These are phyloP conservation scores for Sporisorium iseilematis-ciliati DNA, from an alignment of 1,284 basidiomycete species.

Conservation along the genomic window DNA sequence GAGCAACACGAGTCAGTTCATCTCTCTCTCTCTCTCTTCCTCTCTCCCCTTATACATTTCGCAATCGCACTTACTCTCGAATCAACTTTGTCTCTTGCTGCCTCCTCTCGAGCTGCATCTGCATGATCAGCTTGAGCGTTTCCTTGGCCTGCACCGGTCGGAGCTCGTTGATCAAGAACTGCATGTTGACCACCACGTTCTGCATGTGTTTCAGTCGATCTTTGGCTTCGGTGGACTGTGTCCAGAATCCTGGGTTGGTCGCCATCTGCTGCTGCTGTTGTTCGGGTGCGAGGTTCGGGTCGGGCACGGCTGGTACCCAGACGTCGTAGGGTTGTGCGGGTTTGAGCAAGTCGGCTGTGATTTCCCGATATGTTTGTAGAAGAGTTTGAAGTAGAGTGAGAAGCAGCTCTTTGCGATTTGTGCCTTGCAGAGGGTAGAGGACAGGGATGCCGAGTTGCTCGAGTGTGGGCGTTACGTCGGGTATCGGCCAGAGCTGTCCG, in stretches of 20 bases:
- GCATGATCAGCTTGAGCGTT: constrained; percentile 56
- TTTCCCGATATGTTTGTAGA: constrained; percentile 63
- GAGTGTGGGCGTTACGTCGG: constrained; percentile 56
- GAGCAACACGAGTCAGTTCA: background rate
- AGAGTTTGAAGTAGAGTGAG: constrained; percentile 67
- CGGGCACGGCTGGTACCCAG: constrained; percentile 46
- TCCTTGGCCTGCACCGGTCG: constrained; percentile 63
- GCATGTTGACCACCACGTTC: constrained; percentile 66
- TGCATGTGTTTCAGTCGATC: constrained; percentile 64
- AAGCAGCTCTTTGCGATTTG: constrained; percentile 44
- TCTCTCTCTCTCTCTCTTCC: background rate
- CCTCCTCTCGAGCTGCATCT: constrained; percentile 57
- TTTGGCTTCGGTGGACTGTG: constrained; percentile 51
- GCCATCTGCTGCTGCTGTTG: constrained; percentile 41
- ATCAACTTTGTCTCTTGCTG: constrained; percentile 55
- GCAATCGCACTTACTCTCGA: constrained; percentile 31
- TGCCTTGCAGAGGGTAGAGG: constrained; percentile 44
- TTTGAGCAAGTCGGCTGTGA: constrained; percentile 53
- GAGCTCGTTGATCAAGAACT: constrained; percentile 65
- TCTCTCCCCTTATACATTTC: no score
- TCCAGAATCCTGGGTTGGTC: constrained; percentile 48
- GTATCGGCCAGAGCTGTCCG: constrained; percentile 66
- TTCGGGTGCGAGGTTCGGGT: constrained; percentile 32
- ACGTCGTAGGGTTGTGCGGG: constrained; percentile 63
- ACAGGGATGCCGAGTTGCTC: constrained; percentile 60